A percentile compares a stretch with the other conserved stretches of the same genome.
Evolutionary conservation across 305 asterid genomes (phyloP).

Genomic region (Fraxinus floribunda): DNA sequence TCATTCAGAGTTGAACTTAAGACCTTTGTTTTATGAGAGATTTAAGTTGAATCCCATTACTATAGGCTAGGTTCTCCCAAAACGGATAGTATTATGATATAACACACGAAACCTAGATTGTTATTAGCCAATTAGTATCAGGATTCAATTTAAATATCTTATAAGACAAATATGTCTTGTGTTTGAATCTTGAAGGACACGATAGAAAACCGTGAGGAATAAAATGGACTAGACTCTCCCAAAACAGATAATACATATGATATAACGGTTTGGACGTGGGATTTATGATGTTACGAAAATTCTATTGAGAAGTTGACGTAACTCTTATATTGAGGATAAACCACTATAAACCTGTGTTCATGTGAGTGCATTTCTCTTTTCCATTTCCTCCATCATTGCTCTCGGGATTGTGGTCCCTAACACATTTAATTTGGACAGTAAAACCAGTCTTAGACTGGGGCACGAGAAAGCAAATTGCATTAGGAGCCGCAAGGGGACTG

Average conservation of each 20-base stretch:
- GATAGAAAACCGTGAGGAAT: background rate
- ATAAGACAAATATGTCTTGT: background rate
- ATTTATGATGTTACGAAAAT: background rate
- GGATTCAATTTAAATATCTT: background rate
- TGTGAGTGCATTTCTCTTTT: background rate
- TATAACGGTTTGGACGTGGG: background rate
- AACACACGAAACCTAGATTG: background rate
- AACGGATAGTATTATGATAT: no score
- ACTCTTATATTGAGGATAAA: background rate
- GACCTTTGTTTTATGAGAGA: no score
- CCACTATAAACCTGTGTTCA: background rate
- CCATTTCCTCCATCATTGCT: background rate
- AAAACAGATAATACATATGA: background rate
- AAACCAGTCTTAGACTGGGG: conserved; percentile 51
- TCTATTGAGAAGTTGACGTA: background rate
- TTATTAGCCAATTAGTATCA: background rate
- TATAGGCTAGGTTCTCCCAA: background rate
- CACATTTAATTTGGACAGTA: conserved; percentile 23
- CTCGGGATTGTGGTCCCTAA: background rate
- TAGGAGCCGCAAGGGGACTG: conserved; percentile 53
- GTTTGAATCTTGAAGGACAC: background rate
- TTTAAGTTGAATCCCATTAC: background rate
- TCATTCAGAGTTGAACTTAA: background rate
- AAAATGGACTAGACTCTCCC: background rate
- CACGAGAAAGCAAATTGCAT: conserved; percentile 44